These are phyloP conservation scores for Volutella citrinella DNA, from an alignment of 2,329 filamentous ascomycete species.

Conservation along the genomic window DNA sequence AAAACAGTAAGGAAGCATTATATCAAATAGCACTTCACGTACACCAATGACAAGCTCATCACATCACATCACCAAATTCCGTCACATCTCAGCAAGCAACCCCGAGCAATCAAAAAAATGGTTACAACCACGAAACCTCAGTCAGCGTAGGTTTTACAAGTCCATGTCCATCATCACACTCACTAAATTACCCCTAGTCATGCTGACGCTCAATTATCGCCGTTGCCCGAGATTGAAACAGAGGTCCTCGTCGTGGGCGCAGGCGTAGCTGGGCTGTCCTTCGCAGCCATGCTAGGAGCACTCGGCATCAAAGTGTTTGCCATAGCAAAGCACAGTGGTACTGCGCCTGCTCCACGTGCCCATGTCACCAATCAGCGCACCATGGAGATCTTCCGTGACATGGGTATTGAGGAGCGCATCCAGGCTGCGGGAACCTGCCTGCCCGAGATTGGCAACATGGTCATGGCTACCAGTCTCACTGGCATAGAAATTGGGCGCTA, in stretches of 20 bases:
- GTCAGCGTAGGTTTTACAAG: no score
- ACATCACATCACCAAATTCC: no score
- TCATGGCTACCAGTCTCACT: constrained; percentile 12
- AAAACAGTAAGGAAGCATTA: no score
- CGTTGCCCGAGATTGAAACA: constrained; percentile 8
- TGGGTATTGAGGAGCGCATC: constrained; percentile 8
- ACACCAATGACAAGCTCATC: no score
- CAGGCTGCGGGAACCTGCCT: constrained; percentile 6
- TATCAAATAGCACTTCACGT: no score
- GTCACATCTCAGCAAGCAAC: no score
- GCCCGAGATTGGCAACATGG: constrained; percentile 6
- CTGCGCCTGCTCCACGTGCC: constrained; percentile 9
- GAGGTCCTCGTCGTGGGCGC: constrained; percentile 11
- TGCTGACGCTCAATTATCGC: no score
- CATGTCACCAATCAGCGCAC: constrained; percentile 13
- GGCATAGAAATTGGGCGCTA: constrained; percentile 12
- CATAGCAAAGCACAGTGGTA: constrained; percentile 13
- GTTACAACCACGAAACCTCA: no score
- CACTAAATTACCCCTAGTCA: no score
- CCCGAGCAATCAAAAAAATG: no score
- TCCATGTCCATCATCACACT: no score
- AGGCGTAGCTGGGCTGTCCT: constrained; percentile 8
- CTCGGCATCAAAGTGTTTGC: constrained; percentile 4
- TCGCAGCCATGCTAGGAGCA: constrained; percentile 6
- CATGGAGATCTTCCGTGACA: constrained; percentile 13